phyloP scores from a whole-genome alignment of 345 rosid species.

The Corchorus olitorius region DNA sequence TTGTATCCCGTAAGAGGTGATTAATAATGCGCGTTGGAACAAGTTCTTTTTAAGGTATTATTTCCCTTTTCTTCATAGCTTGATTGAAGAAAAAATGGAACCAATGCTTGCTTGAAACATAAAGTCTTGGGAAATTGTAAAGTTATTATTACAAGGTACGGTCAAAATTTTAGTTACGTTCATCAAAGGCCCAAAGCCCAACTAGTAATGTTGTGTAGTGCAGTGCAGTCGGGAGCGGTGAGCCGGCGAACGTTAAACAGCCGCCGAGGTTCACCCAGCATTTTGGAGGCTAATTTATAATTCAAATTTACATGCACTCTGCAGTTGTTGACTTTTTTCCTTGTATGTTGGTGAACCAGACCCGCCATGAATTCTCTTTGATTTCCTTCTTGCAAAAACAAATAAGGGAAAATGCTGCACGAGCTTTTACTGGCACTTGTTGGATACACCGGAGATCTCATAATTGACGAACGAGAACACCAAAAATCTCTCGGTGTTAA shows the following conservation, averaged over 20 bases:
- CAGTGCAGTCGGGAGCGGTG: background rate
- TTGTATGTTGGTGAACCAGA: background rate
- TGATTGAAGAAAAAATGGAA: too few species aligned
- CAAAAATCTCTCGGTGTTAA: constrained; percentile 54
- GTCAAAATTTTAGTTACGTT: too few species aligned
- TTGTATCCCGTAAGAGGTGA: background rate
- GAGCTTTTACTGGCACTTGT: constrained; percentile 83
- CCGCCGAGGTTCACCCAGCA: background rate
- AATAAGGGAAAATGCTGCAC: constrained; percentile 56
- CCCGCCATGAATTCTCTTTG: constrained; percentile 12
- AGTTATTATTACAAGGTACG: too few species aligned
- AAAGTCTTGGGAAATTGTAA: too few species aligned
- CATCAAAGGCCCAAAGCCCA: background rate
- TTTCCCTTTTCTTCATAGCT: too few species aligned
- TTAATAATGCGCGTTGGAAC: background rate
- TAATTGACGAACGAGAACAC: constrained; percentile 85
- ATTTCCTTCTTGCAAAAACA: background rate
- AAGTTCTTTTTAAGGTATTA: too few species aligned
- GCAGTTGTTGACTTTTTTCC: too few species aligned
- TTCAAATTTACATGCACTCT: background rate
- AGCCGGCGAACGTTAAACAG: background rate
- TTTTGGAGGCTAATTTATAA: constrained; percentile 4
- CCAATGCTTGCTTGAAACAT: too few species aligned
- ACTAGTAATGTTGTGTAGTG: background rate
- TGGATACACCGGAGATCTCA: constrained; percentile 93